Evolutionary conservation across 1,284 basidiomycete species (phyloP).

Genomic region (Rhodofomes roseus): DNA sequence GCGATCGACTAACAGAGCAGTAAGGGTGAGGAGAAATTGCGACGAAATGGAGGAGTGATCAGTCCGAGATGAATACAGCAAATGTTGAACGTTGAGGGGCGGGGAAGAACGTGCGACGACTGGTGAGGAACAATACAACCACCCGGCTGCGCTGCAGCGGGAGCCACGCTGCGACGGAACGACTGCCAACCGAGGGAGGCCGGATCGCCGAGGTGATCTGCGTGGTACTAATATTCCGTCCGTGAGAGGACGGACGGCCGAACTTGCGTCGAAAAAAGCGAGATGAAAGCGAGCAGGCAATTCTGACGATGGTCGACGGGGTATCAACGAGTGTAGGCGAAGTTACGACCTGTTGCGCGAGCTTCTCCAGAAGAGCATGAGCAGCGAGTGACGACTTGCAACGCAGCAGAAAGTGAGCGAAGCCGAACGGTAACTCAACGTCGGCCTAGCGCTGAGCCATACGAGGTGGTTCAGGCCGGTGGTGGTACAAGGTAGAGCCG

Average conservation of each 20-base stretch:
- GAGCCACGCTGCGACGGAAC: too few relatives aligned
- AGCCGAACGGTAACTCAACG: background rate
- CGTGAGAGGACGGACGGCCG: too few relatives aligned
- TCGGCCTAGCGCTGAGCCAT: constrained; percentile 3
- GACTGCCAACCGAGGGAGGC: too few relatives aligned
- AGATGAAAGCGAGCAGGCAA: background rate
- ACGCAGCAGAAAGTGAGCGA: background rate
- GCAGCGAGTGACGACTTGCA: background rate
- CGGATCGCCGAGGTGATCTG: too few relatives aligned
- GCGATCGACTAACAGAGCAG: background rate
- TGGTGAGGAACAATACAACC: background rate
- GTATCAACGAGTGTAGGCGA: background rate
- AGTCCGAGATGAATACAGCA: background rate
- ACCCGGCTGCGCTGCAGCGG: background rate
- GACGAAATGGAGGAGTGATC: background rate
- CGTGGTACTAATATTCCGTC: too few relatives aligned
- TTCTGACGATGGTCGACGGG: background rate
- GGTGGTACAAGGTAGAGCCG: constrained; percentile 13
- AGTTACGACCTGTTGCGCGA: background rate
- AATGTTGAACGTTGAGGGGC: background rate
- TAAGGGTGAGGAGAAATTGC: background rate
- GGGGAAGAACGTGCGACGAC: background rate
- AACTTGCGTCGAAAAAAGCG: background rate
- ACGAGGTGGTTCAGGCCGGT: constrained; percentile 17
- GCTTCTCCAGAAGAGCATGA: background rate